phyloP scores from a whole-genome alignment of 352 stramenopile species.

The Peronospora belbahrii region DNA sequence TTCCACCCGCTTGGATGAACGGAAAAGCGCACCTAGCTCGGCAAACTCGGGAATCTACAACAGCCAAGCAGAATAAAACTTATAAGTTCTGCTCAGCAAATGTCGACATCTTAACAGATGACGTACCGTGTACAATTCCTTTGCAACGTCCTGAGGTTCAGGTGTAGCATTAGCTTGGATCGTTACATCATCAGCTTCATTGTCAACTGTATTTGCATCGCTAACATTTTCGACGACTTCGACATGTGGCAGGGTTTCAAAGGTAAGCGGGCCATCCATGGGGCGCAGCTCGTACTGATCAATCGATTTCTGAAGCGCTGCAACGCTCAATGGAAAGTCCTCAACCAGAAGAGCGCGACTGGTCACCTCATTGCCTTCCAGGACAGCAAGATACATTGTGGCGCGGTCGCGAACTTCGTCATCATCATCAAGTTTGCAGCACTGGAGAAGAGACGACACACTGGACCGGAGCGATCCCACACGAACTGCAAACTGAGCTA shows the following conservation, averaged over 20 bases:
- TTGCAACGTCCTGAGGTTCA: slow-evolving; percentile 70
- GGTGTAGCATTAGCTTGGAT: slow-evolving; percentile 26
- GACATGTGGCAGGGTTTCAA: slow-evolving; percentile 77
- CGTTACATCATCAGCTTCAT: slow-evolving; percentile 24
- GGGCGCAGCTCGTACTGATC: slow-evolving; percentile 82
- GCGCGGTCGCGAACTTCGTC: slow-evolving; percentile 94
- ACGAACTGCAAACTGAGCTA: slow-evolving; percentile 94
- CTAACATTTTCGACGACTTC: slow-evolving; percentile 53
- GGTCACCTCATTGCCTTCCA: slow-evolving; percentile 50
- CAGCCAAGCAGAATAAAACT: slow-evolving; percentile 1
- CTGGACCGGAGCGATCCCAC: slow-evolving; percentile 90
- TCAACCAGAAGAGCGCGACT: slow-evolving; percentile 57
- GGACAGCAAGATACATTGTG: slow-evolving; percentile 81
- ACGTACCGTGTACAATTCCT: slow-evolving; percentile 90
- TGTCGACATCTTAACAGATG: background rate
- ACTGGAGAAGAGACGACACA: slow-evolving; percentile 92
- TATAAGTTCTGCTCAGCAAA: background rate
- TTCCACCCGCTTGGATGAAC: slow-evolving; percentile 83
- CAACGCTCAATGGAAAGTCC: slow-evolving; percentile 70
- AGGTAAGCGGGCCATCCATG: slow-evolving; percentile 67
- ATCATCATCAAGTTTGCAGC: slow-evolving; percentile 94
- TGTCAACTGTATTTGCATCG: slow-evolving; percentile 24
- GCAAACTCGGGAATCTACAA: slow-evolving; percentile 91
- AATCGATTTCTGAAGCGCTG: slow-evolving; percentile 77
- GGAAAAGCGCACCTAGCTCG: slow-evolving; percentile 89